Conservation (phyloP, 2,329 filamentous ascomycete species). For the Biscogniauxia mediterranea region DNA sequence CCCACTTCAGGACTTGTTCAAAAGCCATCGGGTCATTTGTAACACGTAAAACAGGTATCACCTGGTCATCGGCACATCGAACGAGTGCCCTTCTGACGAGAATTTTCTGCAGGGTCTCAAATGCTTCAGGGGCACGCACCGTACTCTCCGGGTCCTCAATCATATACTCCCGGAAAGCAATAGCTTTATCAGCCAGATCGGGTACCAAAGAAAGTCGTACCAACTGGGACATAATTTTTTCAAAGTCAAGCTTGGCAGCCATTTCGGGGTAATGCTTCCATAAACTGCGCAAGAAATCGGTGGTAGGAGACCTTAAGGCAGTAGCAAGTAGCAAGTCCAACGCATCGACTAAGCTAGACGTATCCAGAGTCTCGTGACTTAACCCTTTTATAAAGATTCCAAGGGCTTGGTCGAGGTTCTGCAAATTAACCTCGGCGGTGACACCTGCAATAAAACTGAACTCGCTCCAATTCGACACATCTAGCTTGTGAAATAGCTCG, state of each 20-base stretch:
- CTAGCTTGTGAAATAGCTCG: slow-evolving; percentile 42
- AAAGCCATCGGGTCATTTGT: slow-evolving; percentile 41
- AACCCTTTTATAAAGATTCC: slow-evolving; percentile 41
- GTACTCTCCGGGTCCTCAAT: slow-evolving; percentile 9
- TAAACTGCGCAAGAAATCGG: slow-evolving; percentile 18
- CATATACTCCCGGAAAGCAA: slow-evolving; percentile 18
- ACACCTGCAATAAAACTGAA: slow-evolving; percentile 41
- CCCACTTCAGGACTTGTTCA: slow-evolving; percentile 41
- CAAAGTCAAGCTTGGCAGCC: slow-evolving; percentile 25
- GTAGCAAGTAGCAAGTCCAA: slow-evolving; percentile 45
- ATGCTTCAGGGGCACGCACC: slow-evolving; percentile 11
- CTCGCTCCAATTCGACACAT: slow-evolving; percentile 39
- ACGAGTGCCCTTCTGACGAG: slow-evolving; percentile 30
- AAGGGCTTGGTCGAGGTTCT: slow-evolving; percentile 39
- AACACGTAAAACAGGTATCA: slow-evolving; percentile 39
- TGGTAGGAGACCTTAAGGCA: slow-evolving; percentile 32
- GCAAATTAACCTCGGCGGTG: slow-evolving; percentile 40
- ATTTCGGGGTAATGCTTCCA: slow-evolving; percentile 30
- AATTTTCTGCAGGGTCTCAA: slow-evolving; percentile 27
- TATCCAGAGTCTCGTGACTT: slow-evolving; percentile 17
- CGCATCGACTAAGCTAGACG: slow-evolving; percentile 35
- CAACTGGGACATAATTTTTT: background rate
- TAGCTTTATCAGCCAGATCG: slow-evolving; percentile 25
- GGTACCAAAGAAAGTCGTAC: slow-evolving; percentile 23
- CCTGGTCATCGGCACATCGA: slow-evolving; percentile 26